These are phyloP conservation scores for Apophysomyces trapeziformis DNA, from an alignment of 371 early-diverging fungal species.

Conservation along the genomic window DNA sequence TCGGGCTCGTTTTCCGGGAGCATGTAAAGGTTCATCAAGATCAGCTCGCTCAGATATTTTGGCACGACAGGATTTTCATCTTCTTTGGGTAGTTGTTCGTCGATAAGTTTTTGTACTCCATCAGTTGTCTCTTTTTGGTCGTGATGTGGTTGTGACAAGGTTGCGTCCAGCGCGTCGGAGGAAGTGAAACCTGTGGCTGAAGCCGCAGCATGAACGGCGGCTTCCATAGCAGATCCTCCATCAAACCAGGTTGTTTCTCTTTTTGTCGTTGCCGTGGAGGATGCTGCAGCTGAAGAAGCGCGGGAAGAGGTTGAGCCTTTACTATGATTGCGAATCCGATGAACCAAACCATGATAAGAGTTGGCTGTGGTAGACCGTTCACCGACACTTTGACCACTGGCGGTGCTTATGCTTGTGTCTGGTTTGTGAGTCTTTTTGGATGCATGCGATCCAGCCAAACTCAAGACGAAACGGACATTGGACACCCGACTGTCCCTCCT, in stretches of 20 bases:
- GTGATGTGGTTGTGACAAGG: neutral
- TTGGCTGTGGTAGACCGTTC: neutral
- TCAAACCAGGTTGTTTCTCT: neutral
- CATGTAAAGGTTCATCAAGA: conserved; percentile 18
- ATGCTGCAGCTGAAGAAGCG: neutral
- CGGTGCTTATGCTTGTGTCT: neutral
- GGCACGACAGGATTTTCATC: conserved; percentile 17
- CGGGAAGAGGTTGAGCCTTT: neutral
- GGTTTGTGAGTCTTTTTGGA: neutral
- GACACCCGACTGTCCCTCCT: neutral
- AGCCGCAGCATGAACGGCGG: conserved; percentile 1
- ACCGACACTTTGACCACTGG: neutral
- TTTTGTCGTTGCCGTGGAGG: neutral
- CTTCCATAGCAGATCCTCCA: neutral
- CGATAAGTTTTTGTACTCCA: neutral
- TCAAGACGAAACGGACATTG: conserved; percentile 5
- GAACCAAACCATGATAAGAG: neutral
- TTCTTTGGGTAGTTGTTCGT: neutral
- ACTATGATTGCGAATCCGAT: conserved; percentile 2
- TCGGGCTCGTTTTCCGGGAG: conserved; percentile 12
- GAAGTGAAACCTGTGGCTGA: neutral
- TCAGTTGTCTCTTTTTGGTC: too few relatives aligned
- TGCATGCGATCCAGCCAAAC: conserved; percentile 2
- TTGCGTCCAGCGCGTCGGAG: conserved; percentile 8
- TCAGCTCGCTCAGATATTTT: conserved; percentile 12